Evolutionary conservation across 352 stramenopile genomes (phyloP), one percentile per base, ranked within the genome.

Genomic region (Elongisporangium prolatum): DNA sequence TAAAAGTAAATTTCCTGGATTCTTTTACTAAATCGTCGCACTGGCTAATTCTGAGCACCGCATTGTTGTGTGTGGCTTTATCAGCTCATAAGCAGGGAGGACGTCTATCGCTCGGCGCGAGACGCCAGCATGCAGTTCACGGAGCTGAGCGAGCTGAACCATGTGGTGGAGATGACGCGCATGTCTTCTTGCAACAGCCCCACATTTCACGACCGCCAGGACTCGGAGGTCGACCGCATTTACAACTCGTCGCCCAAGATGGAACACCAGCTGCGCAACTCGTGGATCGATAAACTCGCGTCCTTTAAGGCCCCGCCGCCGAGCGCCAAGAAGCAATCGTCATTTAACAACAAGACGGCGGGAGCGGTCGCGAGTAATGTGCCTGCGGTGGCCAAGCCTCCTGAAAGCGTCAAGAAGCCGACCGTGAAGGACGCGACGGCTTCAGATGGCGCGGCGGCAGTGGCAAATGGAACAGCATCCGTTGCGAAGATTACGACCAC

Each of bases 161-260:
- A 88, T 60, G 69, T 93, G 50, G 86, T 95, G 49, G 80, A 75
- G 13, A 80, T 95, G 61, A 88, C 93, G 84, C 80, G 86, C 38
- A 67, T 93, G 20, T 70, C 77, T 16, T 69, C 86, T 16, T 91
- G 86, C 72, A 94, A 87, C 61, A 95, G 86, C 65, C 86, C 86
- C 16, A 92, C 82, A 40, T 95, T 95, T 70, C 86, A 95, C 61
- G 86, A 95, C 69, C 86, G 86, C 0, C 84, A 93, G 64, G 86
- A 95, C 77, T 95, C 86, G 59, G 86, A 95, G 71, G 84, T 95
- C 24, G 86, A 95, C 54, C 84, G 84, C 51, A 93, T 95, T 63
- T 95, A 89, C 72, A 95, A 93, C 62, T 92, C 84, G 59, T 95
- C 86, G 55, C 86, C 86, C 17, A 95, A 95, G 60, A 90, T 93